These are phyloP conservation scores for Rhizopogon hawkerae DNA, from an alignment of 1,284 basidiomycete species.

Conservation along the genomic window DNA sequence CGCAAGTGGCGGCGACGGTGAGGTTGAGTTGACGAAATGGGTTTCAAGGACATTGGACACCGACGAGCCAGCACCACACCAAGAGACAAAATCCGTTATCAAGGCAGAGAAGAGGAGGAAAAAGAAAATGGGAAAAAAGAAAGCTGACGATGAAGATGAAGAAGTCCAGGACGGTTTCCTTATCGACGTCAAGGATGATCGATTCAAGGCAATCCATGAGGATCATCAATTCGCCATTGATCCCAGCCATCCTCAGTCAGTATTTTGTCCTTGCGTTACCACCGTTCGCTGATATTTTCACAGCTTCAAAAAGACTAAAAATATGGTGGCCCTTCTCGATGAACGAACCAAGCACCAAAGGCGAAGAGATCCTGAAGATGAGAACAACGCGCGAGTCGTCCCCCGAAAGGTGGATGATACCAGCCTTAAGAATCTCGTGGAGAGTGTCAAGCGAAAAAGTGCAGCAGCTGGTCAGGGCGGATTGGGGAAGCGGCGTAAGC, in stretches of 20 bases:
- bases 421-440: conserved; percentile 61
- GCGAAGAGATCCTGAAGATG: conserved; percentile 21
- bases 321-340: conserved; percentile 74
- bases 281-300: background rate
- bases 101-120: conserved; percentile 75
- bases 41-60: conserved; percentile 7
- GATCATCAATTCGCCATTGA: conserved; percentile 94
- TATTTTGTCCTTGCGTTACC: conserved; percentile 12
- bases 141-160: conserved; percentile 37
- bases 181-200: conserved; percentile 80
- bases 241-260: conserved; percentile 89
- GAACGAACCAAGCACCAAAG: conserved; percentile 60
- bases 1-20: conserved; percentile 34
- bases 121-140: conserved; percentile 38
- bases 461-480: conserved; percentile 24
- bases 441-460: conserved; percentile 80
- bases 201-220: conserved; percentile 84
- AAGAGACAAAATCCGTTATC: conserved; percentile 80
- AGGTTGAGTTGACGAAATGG: conserved; percentile 19
- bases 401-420: conserved; percentile 23
- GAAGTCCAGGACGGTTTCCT: conserved; percentile 73
- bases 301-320: conserved; percentile 85
- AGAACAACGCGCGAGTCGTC: background rate
- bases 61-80: conserved; percentile 12
- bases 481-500: conserved; percentile 49